Evolutionary conservation across 495 filamentous ascomycete species (phyloP), one percentile per base, ranked within the genome.

Genomic region (Annulohypoxylon stygium): DNA sequence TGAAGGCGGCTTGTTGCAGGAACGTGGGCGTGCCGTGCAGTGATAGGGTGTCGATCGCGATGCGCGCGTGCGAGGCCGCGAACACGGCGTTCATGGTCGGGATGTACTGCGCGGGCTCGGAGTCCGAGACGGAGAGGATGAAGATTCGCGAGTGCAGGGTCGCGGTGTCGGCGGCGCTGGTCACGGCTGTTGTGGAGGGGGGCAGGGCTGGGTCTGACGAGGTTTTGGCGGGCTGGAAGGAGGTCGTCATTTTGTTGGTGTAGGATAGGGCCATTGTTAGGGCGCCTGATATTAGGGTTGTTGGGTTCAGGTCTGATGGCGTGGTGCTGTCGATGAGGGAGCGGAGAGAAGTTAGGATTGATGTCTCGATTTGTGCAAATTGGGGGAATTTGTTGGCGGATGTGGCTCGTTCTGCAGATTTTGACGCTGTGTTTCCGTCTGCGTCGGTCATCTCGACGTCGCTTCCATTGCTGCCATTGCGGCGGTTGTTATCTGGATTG

Each of bases 1-100:
- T 93, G 82, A 97, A 95, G 43, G 89, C 90, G 9, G 95, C 96
- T 80, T 99, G 96, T 74, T 99, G 94, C 18, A 99, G 83, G 78
- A 99, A 97, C n/a, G 96, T 93, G 6, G 84, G 79, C 4, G 91
- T 91, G 6, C 93, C 94, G 48, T 92, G 88, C 9, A 99, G 86
- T 65, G 97, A 91, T 65, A 93, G 88, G 34, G 97, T 92, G 79
- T 98, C 95, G 78, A 99, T 93, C 12, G 96, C 92, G 68, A 98
- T 93, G 69, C 86, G 86, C 58, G 93, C 84, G 61, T 95, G 91
- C 73, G 93, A 93, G 67, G 95, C 94, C 9, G 96, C 97, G 81
- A 99, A 99, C 45, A 98, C 97, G 71, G 90, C 87, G 83, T 98
- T 99, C 95, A 98, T 99, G 54, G 97, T 92, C 1, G 95, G 93